Evolutionary conservation across 129 eudicot genomes (phyloP).

Genomic region (Helianthus tuberosus): DNA sequence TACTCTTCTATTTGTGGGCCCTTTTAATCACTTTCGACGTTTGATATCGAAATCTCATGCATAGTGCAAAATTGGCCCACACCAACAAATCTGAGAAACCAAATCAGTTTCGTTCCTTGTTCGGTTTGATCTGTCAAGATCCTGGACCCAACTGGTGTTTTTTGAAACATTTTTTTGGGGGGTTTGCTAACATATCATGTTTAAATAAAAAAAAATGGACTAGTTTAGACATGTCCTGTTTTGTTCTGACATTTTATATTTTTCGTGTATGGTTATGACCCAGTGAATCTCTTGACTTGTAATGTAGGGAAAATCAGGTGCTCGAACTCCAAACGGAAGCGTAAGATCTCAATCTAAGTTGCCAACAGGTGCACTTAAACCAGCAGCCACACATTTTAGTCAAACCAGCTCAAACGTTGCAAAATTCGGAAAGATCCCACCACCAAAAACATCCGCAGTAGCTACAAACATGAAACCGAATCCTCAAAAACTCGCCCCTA

Average conservation of each 20-base stretch:
- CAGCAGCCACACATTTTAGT: conserved; percentile 35
- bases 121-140: neutral
- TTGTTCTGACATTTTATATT: neutral
- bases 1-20: neutral
- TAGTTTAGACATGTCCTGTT: neutral
- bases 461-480: conserved; percentile 38
- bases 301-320: conserved; percentile 58
- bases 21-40: neutral
- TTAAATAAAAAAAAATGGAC: too few relatives aligned
- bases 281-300: neutral
- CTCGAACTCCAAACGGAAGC: conserved; percentile 50
- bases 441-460: conserved; percentile 27
- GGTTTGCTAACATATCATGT: too few relatives aligned
- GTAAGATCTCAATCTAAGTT: conserved; percentile 39
- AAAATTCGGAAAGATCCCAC: conserved; percentile 38
- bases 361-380: conserved; percentile 32
- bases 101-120: neutral
- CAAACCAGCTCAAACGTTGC: conserved; percentile 47
- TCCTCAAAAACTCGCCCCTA: conserved; percentile 24
- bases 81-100: neutral
- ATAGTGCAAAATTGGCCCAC: neutral
- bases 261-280: neutral
- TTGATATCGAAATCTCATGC: neutral
- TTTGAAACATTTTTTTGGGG: too few relatives aligned
- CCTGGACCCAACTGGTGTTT: neutral